Conservation (phyloP, 2,329 filamentous ascomycete genomes). For the Dactylellina cionopaga region DNA sequence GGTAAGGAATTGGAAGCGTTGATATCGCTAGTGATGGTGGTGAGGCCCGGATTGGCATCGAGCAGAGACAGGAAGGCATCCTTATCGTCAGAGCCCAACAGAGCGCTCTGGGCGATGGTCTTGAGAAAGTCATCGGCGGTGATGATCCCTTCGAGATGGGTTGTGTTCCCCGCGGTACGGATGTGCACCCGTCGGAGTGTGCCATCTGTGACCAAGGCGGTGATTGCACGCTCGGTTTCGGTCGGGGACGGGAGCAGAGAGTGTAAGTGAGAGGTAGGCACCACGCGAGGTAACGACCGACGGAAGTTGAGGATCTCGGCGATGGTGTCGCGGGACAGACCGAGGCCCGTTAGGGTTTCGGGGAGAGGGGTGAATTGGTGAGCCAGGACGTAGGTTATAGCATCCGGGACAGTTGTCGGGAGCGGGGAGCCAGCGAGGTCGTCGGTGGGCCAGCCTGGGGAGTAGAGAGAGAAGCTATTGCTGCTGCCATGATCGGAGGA, state of each 20-base stretch:
- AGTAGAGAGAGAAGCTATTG: background rate
- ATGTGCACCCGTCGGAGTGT: conserved; percentile 40
- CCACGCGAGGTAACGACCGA: conserved; percentile 37
- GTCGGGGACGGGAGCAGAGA: conserved; percentile 39
- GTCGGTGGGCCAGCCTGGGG: conserved; percentile 27
- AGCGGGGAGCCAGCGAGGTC: background rate
- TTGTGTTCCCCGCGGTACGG: conserved; percentile 11
- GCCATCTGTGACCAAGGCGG: conserved; percentile 27
- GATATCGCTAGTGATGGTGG: conserved; percentile 22
- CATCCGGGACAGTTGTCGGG: conserved; percentile 26
- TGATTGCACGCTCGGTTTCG: conserved; percentile 37
- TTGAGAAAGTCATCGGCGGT: conserved; percentile 43
- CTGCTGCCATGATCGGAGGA: background rate
- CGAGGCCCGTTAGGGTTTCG: conserved; percentile 47
- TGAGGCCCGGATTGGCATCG: conserved; percentile 1
- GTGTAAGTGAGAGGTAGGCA: conserved; percentile 34
- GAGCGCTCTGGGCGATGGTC: conserved; percentile 23
- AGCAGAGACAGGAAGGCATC: conserved; percentile 26
- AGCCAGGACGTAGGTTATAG: conserved; percentile 23
- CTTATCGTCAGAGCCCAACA: conserved; percentile 20
- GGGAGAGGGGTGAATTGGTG: conserved; percentile 50
- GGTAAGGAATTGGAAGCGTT: conserved; percentile 12
- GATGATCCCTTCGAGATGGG: conserved; percentile 38
- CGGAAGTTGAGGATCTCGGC: conserved; percentile 49
- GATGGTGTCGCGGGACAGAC: conserved; percentile 42